Evolutionary conservation across 306 rosid genomes (phyloP).

Genomic region (Quillaja saponaria): DNA sequence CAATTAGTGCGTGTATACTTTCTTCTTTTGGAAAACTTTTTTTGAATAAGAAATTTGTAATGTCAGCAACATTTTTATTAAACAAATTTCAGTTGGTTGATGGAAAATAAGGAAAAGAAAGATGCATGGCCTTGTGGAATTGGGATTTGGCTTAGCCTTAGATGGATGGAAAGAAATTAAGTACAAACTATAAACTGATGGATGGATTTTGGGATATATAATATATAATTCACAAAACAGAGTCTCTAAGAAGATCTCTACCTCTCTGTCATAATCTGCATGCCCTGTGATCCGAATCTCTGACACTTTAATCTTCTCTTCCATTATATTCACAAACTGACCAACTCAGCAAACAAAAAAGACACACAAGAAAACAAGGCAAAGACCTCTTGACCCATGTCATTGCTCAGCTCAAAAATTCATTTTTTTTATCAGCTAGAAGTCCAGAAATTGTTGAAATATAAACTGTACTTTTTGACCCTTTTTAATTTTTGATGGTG

Average conservation of each 20-base stretch:
- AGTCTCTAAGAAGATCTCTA: constrained; percentile 40
- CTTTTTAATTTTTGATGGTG: constrained; percentile 13
- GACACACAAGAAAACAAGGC: not conserved
- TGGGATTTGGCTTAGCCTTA: too few relatives aligned
- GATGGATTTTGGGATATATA: too few relatives aligned
- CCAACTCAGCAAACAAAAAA: constrained; percentile 16
- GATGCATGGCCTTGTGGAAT: too few relatives aligned
- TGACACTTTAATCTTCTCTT: constrained; percentile 12
- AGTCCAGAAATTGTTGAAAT: not conserved
- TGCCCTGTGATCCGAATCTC: constrained; percentile 48
- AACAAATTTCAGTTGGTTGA: too few relatives aligned
- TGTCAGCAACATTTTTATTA: too few relatives aligned
- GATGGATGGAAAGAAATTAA: too few relatives aligned
- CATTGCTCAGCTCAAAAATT: not conserved
- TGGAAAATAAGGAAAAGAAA: too few relatives aligned
- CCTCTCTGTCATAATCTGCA: constrained; percentile 40
- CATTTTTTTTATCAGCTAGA: not conserved
- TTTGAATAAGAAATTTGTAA: too few relatives aligned
- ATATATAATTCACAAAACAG: not conserved
- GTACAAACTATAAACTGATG: too few relatives aligned
- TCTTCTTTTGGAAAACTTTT: too few relatives aligned
- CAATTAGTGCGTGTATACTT: too few relatives aligned
- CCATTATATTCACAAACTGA: not conserved
- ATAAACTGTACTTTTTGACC: not conserved
- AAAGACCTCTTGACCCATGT: constrained; percentile 9